Evolutionary conservation across 2,329 filamentous ascomycete species (phyloP).

Genomic region (Aspergillus oerlinghausenensis): DNA sequence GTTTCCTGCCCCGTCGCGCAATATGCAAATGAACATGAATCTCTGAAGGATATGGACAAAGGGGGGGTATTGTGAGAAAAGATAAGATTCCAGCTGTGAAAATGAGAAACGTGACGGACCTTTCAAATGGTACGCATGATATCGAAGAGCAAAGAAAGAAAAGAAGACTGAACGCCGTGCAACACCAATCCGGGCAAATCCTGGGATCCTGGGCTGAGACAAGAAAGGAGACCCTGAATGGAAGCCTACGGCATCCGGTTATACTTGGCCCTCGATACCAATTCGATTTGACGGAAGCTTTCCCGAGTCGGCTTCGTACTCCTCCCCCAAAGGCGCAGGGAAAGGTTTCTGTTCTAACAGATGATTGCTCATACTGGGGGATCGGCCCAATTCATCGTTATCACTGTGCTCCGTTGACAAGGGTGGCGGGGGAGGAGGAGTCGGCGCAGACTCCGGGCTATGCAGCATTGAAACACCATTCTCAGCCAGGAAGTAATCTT

Average conservation of each 20-base stretch:
- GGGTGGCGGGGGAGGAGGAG: conserved; percentile 31
- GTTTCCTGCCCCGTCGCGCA: neutral
- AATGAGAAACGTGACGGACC: neutral
- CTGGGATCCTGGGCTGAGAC: conserved; percentile 4
- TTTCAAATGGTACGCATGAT: neutral
- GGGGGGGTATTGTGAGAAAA: neutral
- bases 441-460: conserved; percentile 18
- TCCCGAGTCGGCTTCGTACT: conserved; percentile 4
- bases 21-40: neutral
- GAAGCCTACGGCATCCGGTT: neutral
- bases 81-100: neutral
- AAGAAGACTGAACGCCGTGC: neutral
- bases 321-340: neutral
- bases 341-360: neutral
- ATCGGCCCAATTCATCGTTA: conserved; percentile 2
- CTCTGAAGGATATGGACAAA: neutral
- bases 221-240: conserved; percentile 3
- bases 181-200: neutral
- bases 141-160: neutral
- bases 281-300: conserved; percentile 16
- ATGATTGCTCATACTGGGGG: conserved; percentile 11
- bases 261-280: conserved; percentile 23
- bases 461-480: conserved; percentile 13
- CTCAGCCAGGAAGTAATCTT: conserved; percentile 15
- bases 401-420: conserved; percentile 21